Conservation (phyloP, 2,329 filamentous ascomycete species). For the Aspergillus ruber region DNA sequence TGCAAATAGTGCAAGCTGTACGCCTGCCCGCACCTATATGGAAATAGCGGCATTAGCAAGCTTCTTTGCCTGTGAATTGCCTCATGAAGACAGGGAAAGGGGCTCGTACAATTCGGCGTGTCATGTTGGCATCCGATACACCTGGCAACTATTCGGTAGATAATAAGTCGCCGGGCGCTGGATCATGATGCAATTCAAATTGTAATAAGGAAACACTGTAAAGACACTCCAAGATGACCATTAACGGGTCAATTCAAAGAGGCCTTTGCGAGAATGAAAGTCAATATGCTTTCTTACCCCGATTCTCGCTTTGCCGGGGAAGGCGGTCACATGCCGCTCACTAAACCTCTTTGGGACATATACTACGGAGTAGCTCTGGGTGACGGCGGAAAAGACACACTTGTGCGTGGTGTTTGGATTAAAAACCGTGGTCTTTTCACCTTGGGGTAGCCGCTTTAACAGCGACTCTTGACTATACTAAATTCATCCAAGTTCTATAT, state of each 20-base stretch:
- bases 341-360: not conserved
- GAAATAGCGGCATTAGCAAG: not conserved
- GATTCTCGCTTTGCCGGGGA: slow-evolving; percentile 5
- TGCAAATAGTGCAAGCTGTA: slow-evolving; percentile 65
- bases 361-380: not conserved
- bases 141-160: slow-evolving; percentile 23
- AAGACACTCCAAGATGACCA: slow-evolving; percentile 22
- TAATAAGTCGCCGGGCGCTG: slow-evolving; percentile 20
- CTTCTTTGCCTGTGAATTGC: not conserved
- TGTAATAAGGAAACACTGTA: slow-evolving; percentile 5
- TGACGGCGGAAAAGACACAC: not conserved
- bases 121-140: slow-evolving; percentile 31
- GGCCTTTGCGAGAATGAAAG: slow-evolving; percentile 11
- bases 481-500: not conserved
- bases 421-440: not conserved
- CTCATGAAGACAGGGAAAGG: not conserved
- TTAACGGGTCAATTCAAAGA: slow-evolving; percentile 25
- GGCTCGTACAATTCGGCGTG: slow-evolving; percentile 37
- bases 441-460: not conserved
- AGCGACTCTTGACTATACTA: not conserved
- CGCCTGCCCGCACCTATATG: slow-evolving; percentile 57
- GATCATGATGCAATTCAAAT: slow-evolving; percentile 26
- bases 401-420: slow-evolving; percentile 1
- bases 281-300: not conserved
- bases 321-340: slow-evolving; percentile 22